Evolutionary conservation across 495 filamentous ascomycete species (phyloP), one percentile per base, ranked within the genome.

Genomic region (Bryoglossum gracile): DNA sequence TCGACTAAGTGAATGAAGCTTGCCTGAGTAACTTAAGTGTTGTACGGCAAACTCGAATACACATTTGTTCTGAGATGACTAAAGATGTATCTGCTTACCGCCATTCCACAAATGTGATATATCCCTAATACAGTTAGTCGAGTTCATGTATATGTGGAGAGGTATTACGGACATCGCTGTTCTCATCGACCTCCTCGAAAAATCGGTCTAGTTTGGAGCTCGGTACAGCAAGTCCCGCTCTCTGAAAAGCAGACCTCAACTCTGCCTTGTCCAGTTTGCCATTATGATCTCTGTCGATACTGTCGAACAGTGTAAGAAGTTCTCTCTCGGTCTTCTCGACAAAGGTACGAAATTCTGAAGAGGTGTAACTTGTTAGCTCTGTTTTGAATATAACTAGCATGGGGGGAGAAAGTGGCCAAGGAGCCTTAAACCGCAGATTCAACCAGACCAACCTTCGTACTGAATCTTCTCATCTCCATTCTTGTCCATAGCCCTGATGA

Each of bases 61-160:
- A n/a, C n/a, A n/a, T n/a, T n/a, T n/a, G n/a, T n/a, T n/a, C n/a
- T n/a, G n/a, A n/a, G n/a, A n/a, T 30, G 26, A 5, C 26, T 5
- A 30, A 5, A 30, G 26, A 30, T 5, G 26, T 13, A 30, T 30
- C 26, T 30, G 26, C 80, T 61, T 83, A 97, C 91, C 92, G 86
- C 92, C 92, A 98, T 71, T 98, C 92, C 47, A 86, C 78, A 66
- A 92, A 98, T 35, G 74, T 85, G 53, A 98, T 95, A 46, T 77
- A 76, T 13, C 83, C 57, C 57, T 60, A 46, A 22, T 18, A 18
- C 11, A 28, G n/a, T n/a, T n/a, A n/a, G n/a, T n/a, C n/a, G n/a
- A n/a, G n/a, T n/a, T n/a, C n/a, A n/a, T n/a, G n/a, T n/a, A n/a
- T n/a, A n/a, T n/a, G n/a, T n/a, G n/a, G n/a, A 30, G 26, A 14